Conservation (phyloP, 139 green algal species). For the Astrephomene gubernaculifera region DNA sequence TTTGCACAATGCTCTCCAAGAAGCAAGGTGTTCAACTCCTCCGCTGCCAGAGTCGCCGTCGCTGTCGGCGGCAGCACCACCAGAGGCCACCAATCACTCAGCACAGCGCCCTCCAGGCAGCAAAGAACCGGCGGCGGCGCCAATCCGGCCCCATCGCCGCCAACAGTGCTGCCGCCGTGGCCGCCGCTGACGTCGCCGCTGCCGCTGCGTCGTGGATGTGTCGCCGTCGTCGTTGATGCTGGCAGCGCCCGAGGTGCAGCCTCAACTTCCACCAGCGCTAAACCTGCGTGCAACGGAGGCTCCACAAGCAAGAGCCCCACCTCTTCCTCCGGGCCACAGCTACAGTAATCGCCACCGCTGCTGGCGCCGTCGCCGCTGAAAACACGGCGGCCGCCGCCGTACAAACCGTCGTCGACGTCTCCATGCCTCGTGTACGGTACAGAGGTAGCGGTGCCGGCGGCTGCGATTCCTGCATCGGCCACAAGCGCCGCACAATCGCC, state of each 20-base stretch:
- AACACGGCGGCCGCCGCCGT: not conserved
- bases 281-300: not conserved
- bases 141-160: not conserved
- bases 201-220: not conserved
- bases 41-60: not conserved
- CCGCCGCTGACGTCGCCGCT: not conserved
- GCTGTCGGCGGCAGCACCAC: slow-evolving; percentile 19
- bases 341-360: not conserved
- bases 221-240: not conserved
- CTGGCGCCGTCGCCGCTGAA: not conserved
- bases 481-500: not conserved
- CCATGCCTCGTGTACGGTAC: too few species aligned
- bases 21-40: slow-evolving; percentile 29
- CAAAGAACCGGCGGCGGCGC: too few species aligned
- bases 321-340: not conserved
- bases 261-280: slow-evolving; percentile 33
- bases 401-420: not conserved
- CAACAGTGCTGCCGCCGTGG: not conserved
- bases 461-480: not conserved
- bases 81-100: slow-evolving; percentile 33
- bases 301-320: slow-evolving; percentile 26
- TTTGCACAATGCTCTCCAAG: too few species aligned
- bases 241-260: not conserved
- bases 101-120: not conserved
- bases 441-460: not conserved